Evolutionary conservation across 2,329 filamentous ascomycete species (phyloP).

Genomic region (Cryphonectria naterciae): DNA sequence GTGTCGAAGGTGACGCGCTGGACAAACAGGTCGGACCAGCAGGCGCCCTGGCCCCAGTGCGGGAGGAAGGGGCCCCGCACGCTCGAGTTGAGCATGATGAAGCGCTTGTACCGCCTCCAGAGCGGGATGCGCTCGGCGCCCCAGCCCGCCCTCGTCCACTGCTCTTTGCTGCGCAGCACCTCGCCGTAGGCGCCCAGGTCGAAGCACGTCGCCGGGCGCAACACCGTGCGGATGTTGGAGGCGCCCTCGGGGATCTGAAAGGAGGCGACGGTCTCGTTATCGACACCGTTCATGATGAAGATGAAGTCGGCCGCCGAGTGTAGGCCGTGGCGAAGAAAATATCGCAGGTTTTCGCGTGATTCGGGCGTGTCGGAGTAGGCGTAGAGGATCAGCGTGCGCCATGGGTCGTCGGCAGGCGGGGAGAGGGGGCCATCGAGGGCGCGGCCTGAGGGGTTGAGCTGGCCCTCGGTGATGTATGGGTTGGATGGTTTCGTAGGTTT

Average conservation of each 20-base stretch:
- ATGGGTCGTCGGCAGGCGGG: conserved; percentile 28
- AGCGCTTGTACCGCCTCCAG: conserved; percentile 41
- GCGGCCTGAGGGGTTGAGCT: conserved; percentile 29
- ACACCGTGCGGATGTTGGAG: conserved; percentile 40
- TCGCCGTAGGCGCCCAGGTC: conserved; percentile 43
- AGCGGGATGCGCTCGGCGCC: conserved; percentile 33
- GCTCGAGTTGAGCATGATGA: conserved; percentile 43
- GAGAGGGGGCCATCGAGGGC: conserved; percentile 26
- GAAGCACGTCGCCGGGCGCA: conserved; percentile 40
- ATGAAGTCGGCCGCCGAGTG: conserved; percentile 45
- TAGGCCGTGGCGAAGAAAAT: conserved; percentile 43
- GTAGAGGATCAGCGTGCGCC: conserved; percentile 40
- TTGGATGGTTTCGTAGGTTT: conserved; percentile 19
- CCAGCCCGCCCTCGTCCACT: conserved; percentile 17
- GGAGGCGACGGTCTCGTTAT: conserved; percentile 31
- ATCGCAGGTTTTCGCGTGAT: conserved; percentile 40
- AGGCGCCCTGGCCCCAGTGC: conserved; percentile 38
- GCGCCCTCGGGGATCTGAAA: conserved; percentile 35
- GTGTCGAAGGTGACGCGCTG: conserved; percentile 34
- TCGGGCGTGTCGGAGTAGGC: conserved; percentile 41
- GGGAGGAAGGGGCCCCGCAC: conserved; percentile 45
- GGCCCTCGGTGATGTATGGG: conserved; percentile 28
- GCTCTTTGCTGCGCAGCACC: conserved; percentile 35
- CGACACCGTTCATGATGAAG: conserved; percentile 45
- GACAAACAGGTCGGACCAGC: conserved; percentile 44